Base-by-base conservation (phyloP, 2,329 filamentous ascomycete species). In the Triangularia setosa region DNA sequence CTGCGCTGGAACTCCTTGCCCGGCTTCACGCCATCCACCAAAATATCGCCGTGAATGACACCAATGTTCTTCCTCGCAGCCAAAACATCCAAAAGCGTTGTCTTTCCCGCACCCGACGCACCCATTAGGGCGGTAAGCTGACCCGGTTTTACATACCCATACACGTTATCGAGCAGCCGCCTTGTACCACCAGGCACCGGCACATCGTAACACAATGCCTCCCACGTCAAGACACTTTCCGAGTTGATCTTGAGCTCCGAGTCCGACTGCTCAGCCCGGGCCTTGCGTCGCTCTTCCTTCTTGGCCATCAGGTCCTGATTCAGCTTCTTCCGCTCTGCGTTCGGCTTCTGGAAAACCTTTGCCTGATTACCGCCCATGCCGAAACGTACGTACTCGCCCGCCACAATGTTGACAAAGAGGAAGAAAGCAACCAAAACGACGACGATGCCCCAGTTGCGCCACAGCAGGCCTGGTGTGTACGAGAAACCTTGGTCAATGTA, bases 391-490 rank as follows among this genome's bases (percentile, higher is more conserved):
- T 90, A 80, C 74, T 97, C 93, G 72, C 92, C 93, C 0, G 94
- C 82, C 16, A 91, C 82, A 44, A 92, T 88, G 68, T 96, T 94
- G 64, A 91, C 78, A 11, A 85, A 76, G 3, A 97, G 80, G 78
- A 96, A 96, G 65, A 87, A 87, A 48, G 89, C 76, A 61, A 96
- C 91, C 67, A 96, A 84, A 1, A 82, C 87, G 11, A 93, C 74
- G 65, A 96, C 87, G 67, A 97, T 95, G 1, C 90, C 91, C 74
- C 90, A 91, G 76, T 95, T 93, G 52, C 91, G 84, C 92, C 92
- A 96, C 0, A 95, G 80, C 60, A 94, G 85, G 0, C 79, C 77
- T 0, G 84, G 83, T 12, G 79, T 75, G 77, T 93, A 96, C 0
- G 83, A 82, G 75, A 91, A 96, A 0, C 82, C 86, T 23, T 86